phyloP scores from a whole-genome alignment of 306 rosid genomes.

The Dryas alaskensis region DNA sequence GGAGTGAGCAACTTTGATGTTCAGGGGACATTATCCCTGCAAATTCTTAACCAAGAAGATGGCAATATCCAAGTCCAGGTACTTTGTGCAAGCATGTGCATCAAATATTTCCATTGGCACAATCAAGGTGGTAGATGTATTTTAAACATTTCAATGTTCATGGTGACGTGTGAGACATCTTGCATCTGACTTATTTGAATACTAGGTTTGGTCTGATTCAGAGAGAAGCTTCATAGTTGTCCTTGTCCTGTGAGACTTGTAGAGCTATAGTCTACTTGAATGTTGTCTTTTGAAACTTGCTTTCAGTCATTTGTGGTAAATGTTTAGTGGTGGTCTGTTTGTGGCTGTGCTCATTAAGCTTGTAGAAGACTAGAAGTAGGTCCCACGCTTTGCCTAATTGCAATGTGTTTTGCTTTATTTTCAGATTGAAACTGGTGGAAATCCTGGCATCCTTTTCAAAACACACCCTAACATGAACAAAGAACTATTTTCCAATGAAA shows the following conservation, averaged over 20 bases:
- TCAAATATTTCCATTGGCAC: background rate
- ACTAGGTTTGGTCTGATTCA: background rate
- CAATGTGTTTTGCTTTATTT: conserved; percentile 10
- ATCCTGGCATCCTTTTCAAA: conserved; percentile 83
- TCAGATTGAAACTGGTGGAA: conserved; percentile 84
- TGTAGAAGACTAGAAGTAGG: background rate
- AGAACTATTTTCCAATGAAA: conserved; percentile 79
- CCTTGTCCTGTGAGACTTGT: background rate
- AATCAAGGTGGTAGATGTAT: background rate
- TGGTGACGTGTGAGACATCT: background rate
- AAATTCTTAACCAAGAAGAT: conserved; percentile 87
- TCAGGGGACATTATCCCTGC: conserved; percentile 86
- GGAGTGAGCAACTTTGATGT: conserved; percentile 92
- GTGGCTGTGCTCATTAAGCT: background rate
- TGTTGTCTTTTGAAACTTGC: background rate
- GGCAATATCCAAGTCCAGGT: conserved; percentile 90
- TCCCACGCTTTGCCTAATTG: conserved; percentile 18
- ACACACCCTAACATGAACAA: conserved; percentile 98
- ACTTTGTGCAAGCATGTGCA: conserved; percentile 1
- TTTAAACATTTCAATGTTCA: background rate
- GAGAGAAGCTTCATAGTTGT: background rate
- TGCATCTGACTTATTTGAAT: background rate
- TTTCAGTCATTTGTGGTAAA: background rate
- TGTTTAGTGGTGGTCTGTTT: background rate
- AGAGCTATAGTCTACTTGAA: background rate